Evolutionary conservation across 441 rosid genomes (phyloP).

Genomic region (Arabidopsis hybrid): DNA sequence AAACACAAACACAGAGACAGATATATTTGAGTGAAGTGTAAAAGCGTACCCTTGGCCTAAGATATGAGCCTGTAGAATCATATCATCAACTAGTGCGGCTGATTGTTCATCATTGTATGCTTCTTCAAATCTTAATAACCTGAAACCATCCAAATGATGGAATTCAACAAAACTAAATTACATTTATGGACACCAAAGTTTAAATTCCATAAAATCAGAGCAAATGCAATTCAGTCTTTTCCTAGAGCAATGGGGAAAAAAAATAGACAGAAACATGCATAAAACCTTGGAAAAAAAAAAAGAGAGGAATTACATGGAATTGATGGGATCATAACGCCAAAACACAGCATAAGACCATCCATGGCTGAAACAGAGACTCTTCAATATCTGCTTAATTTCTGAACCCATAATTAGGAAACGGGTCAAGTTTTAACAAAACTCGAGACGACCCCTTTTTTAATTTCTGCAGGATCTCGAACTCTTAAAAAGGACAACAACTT

Average conservation of each 20-base stretch:
- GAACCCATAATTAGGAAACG: constrained; percentile 53
- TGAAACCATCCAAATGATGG: constrained; percentile 40
- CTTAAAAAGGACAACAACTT: constrained; percentile 27
- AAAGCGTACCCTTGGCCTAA: constrained; percentile 86
- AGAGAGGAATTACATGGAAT: constrained; percentile 61
- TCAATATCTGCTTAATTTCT: constrained; percentile 58
- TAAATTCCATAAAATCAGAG: no score
- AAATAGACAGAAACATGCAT: no score
- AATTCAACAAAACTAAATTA: constrained; percentile 19
- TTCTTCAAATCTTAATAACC: constrained; percentile 82
- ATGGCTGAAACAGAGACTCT: constrained; percentile 69
- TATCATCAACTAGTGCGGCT: constrained; percentile 51
- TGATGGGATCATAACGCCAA: constrained; percentile 77
- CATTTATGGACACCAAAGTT: not conserved
- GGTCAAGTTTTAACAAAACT: constrained; percentile 35
- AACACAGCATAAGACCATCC: constrained; percentile 88
- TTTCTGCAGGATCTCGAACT: constrained; percentile 29
- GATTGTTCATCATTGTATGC: constrained; percentile 69
- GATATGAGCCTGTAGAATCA: constrained; percentile 69
- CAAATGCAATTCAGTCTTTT: no score
- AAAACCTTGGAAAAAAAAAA: not conserved
- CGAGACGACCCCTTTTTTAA: not conserved
- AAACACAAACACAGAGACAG: not conserved
- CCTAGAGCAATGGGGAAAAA: no score
- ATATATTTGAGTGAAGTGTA: not conserved